Conservation (phyloP, 352 stramenopile genomes). For the Pythium chondricola region DNA sequence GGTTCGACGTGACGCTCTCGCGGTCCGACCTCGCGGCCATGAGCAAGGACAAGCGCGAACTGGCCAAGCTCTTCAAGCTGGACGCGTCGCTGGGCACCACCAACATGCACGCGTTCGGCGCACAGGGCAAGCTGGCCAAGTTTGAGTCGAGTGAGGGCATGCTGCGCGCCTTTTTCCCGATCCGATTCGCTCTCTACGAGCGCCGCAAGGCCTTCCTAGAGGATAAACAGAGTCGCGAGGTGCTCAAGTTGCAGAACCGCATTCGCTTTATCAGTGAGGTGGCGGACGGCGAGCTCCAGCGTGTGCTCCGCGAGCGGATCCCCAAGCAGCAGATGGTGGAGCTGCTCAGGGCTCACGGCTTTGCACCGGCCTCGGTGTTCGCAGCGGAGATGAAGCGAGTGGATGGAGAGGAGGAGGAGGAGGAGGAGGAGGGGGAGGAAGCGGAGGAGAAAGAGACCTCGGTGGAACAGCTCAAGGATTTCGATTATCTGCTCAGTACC, state of each 20-base stretch:
- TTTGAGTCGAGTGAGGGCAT: conserved; percentile 90
- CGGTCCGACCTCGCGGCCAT: conserved; percentile 71
- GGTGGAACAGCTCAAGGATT: conserved; percentile 51
- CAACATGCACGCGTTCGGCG: conserved; percentile 98
- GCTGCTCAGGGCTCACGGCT: conserved; percentile 41
- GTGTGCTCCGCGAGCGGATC: conserved; percentile 77
- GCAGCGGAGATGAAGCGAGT: conserved; percentile 8
- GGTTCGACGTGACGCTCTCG: conserved; percentile 70
- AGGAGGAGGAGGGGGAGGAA: conserved; percentile 14
- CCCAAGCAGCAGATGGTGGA: conserved; percentile 53
- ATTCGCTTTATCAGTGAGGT: conserved; percentile 97
- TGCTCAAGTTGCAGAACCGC: conserved; percentile 93
- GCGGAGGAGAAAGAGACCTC: conserved; percentile 6
- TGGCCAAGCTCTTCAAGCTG: conserved; percentile 93
- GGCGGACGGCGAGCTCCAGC: conserved; percentile 88
- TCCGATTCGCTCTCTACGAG: conserved; percentile 88
- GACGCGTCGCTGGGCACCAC: conserved; percentile 90
- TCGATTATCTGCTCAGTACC: conserved; percentile 98
- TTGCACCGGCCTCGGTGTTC: conserved; percentile 46
- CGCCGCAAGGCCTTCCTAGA: conserved; percentile 79
- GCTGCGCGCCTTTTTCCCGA: conserved; percentile 91
- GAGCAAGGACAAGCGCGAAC: conserved; percentile 30
- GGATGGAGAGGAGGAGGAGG: conserved; percentile 13
- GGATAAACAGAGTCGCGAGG: conserved; percentile 76
- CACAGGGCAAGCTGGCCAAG: conserved; percentile 86